Base-by-base conservation (phyloP, 1,139 yeast genomes). In the Yamadazyma sp. region DNA sequence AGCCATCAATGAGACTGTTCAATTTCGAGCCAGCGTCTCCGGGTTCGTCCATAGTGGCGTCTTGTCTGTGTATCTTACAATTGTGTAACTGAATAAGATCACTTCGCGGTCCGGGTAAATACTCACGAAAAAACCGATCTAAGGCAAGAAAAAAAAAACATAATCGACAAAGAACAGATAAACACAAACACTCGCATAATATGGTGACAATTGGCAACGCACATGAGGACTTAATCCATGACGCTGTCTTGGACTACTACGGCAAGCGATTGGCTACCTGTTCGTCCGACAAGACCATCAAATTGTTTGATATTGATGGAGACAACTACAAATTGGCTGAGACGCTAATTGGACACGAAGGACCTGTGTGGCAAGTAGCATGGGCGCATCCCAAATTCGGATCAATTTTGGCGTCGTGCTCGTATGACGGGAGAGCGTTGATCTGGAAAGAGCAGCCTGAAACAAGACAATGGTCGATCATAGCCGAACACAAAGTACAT, bases 381-480 rank as follows among this genome's bases (percentile, higher is more conserved):
- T 92, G 98, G 99, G 98, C 98, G 2, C 98, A 94, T 61, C 98
- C 99, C 31, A 92, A 92, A 62, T 92, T 92, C 58, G 98, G 98
- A 27, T 85, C 89, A 5, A 87, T 92, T 49, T 73, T 92, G 50
- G 98, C 98, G 0, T 85, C 96, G 22, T 89, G 96, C 51, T 87
- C 96, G 1, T 94, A 88, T 57, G 98, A 92, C 58, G 98, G 98
- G 40, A 85, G 84, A 56, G 98, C 88, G 8, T 69, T 91, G 48
- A 82, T 94, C 54, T 92, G 98, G 98, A 85, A 89, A 58, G 97
- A 92, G 62, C 71, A 66, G 42, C 75, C 73, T 17, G 96, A 88
- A 54, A 82, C 83, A 41, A 91, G 87, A 39, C 81, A 76, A 54
- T 94, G 98, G 98, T 72, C 86, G 24, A 83, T 82, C 53, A 87